Conservation (phyloP, 306 rosid genomes). For the Adenanthera pavonina region DNA sequence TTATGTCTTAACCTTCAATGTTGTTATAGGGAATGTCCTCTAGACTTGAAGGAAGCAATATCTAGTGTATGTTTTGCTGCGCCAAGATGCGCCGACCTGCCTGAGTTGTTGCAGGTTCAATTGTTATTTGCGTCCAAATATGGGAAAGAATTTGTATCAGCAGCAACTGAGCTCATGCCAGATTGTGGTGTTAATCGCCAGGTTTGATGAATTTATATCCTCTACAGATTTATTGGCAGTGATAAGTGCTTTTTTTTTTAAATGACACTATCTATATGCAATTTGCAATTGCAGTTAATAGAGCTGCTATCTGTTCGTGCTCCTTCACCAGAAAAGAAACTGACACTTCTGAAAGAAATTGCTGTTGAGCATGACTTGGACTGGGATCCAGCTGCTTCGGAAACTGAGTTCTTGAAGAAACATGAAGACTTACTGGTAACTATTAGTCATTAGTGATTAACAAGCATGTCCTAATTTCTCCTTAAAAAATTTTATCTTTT, state of each 20-base stretch:
- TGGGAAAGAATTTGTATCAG: slow-evolving; percentile 88
- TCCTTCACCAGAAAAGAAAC: slow-evolving; percentile 89
- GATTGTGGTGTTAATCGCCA: slow-evolving; percentile 97
- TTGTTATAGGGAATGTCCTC: slow-evolving; percentile 80
- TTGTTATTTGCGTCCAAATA: slow-evolving; percentile 75
- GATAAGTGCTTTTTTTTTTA: slow-evolving; percentile 9
- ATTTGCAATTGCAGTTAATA: slow-evolving; percentile 65
- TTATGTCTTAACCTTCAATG: slow-evolving; percentile 5
- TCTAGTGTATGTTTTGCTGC: slow-evolving; percentile 96
- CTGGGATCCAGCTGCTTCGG: slow-evolving; percentile 95
- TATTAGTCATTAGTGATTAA: slow-evolving; percentile 15
- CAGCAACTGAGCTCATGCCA: slow-evolving; percentile 89
- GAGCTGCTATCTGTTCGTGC: slow-evolving; percentile 92
- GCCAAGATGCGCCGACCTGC: slow-evolving; percentile 92
- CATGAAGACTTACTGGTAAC: slow-evolving; percentile 91
- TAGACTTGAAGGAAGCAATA: slow-evolving; percentile 97
- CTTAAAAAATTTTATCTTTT: background rate
- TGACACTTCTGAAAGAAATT: slow-evolving; percentile 89
- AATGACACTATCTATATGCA: slow-evolving; percentile 32
- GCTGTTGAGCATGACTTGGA: slow-evolving; percentile 92
- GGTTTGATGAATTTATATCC: slow-evolving; percentile 55
- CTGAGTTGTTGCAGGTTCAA: slow-evolving; percentile 96
- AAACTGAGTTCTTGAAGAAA: slow-evolving; percentile 73
- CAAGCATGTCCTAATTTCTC: slow-evolving; percentile 21
- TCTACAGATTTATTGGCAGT: background rate